phyloP scores from a whole-genome alignment of 306 rosid genomes.

The Adenanthera pavonina region DNA sequence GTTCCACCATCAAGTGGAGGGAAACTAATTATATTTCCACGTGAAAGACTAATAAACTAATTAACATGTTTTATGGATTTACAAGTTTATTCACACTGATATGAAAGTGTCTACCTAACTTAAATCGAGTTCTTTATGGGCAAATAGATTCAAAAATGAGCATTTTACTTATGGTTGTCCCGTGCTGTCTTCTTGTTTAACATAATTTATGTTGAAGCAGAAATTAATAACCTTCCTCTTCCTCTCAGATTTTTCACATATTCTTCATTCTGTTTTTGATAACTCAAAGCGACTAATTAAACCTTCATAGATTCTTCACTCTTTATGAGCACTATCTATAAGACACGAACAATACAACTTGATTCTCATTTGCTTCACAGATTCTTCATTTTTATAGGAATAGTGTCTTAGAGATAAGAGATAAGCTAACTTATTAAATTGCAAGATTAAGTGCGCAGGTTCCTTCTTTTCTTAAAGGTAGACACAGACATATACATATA shows the following conservation, averaged over 20 bases:
- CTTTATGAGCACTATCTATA: too few species aligned
- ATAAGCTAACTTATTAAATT: constrained; percentile 48
- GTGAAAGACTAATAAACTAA: constrained; percentile 28
- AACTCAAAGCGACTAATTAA: constrained; percentile 11
- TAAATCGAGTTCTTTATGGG: neutral
- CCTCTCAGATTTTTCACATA: constrained; percentile 21
- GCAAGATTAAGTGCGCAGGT: constrained; percentile 27
- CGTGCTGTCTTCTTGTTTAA: neutral
- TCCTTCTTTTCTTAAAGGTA: constrained; percentile 16
- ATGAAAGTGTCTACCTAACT: too few species aligned
- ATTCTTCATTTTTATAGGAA: too few species aligned
- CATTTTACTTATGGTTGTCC: too few species aligned
- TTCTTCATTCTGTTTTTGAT: constrained; percentile 27
- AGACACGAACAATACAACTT: too few species aligned
- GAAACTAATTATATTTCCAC: constrained; percentile 32
- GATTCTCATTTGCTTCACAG: too few species aligned
- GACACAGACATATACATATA: constrained; percentile 9
- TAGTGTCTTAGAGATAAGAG: neutral
- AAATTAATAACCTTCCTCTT: neutral
- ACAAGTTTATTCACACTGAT: neutral
- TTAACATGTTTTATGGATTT: constrained; percentile 12
- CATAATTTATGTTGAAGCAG: constrained; percentile 1
- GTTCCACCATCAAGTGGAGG: constrained; percentile 43
- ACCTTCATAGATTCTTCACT: too few species aligned
- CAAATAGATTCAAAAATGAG: neutral